phyloP scores from a whole-genome alignment of 2,329 filamentous ascomycete species.

The Zasmidium cellare region DNA sequence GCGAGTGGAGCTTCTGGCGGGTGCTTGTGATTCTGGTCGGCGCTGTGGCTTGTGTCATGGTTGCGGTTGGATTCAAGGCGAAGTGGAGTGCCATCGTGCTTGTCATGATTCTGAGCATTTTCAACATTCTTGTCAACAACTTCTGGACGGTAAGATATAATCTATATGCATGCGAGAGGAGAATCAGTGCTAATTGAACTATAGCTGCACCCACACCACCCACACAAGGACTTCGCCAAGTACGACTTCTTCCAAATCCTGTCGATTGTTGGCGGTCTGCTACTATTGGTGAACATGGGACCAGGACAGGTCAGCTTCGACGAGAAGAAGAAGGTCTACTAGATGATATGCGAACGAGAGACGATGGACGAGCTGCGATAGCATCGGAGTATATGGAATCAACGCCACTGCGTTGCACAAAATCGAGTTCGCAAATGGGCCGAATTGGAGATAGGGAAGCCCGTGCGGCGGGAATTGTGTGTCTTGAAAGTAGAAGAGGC shows the following conservation, averaged over 20 bases:
- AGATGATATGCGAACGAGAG: conserved; percentile 16
- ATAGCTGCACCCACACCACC: conserved; percentile 94
- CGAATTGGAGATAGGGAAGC: neutral
- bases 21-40: conserved; percentile 82
- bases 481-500: neutral
- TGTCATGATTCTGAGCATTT: conserved; percentile 91
- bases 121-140: conserved; percentile 98
- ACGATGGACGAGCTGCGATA: neutral
- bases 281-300: conserved; percentile 97
- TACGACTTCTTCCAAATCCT: conserved; percentile 99
- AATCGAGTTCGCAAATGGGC: neutral
- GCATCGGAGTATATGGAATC: conserved; percentile 1
- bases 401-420: neutral
- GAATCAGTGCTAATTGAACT: conserved; percentile 2
- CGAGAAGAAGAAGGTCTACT: conserved; percentile 99
- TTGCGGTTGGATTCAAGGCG: conserved; percentile 98
- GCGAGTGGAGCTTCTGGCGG: conserved; percentile 87
- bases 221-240: conserved; percentile 99
- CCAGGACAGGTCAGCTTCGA: conserved; percentile 97
- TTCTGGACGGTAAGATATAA: conserved; percentile 87
- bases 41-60: conserved; percentile 93
- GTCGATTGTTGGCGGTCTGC: conserved; percentile 93
- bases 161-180: neutral
- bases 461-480: neutral
- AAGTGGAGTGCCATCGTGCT: conserved; percentile 97